phyloP scores from a whole-genome alignment of 129 eudicot genomes.

The Centaurea solstitialis region DNA sequence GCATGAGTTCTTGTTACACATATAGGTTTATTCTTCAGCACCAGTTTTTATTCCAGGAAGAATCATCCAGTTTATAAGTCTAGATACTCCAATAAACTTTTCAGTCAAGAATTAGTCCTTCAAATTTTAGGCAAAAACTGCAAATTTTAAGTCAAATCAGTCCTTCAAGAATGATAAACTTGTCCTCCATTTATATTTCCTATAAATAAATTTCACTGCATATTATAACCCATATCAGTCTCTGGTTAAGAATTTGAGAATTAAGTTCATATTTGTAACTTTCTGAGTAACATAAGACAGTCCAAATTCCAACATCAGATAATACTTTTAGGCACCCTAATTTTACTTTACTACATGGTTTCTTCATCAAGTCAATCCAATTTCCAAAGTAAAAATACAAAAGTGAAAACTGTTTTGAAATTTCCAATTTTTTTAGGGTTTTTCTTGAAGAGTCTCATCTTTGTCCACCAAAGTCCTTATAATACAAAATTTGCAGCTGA shows the following conservation, averaged over 20 bases:
- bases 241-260: not conserved
- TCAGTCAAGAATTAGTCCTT: constrained; percentile 21
- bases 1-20: constrained; percentile 3
- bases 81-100: constrained; percentile 5
- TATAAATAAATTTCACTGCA: not conserved
- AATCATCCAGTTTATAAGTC: constrained; percentile 21
- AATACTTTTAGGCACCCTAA: not conserved
- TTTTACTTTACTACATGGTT: not conserved
- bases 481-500: constrained; percentile 23
- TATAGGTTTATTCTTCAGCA: constrained; percentile 23
- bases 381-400: constrained; percentile 5
- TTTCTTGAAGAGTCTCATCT: constrained; percentile 24
- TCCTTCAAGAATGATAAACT: constrained; percentile 14
- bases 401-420: constrained; percentile 19
- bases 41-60: constrained; percentile 23
- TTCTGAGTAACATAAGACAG: constrained; percentile 13
- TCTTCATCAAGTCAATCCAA: constrained; percentile 29
- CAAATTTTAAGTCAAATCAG: constrained; percentile 16
- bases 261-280: not conserved
- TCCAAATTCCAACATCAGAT: constrained; percentile 32
- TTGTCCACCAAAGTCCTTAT: constrained; percentile 45
- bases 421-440: constrained; percentile 11
- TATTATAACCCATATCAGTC: constrained; percentile 9
- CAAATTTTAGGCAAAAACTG: constrained; percentile 22
- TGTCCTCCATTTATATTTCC: not conserved